Percentiles rank a stretch among this genome's conserved stretches.
Conservation (phyloP, 163 green algal genomes). For the Chlorella variabilis region DNA sequence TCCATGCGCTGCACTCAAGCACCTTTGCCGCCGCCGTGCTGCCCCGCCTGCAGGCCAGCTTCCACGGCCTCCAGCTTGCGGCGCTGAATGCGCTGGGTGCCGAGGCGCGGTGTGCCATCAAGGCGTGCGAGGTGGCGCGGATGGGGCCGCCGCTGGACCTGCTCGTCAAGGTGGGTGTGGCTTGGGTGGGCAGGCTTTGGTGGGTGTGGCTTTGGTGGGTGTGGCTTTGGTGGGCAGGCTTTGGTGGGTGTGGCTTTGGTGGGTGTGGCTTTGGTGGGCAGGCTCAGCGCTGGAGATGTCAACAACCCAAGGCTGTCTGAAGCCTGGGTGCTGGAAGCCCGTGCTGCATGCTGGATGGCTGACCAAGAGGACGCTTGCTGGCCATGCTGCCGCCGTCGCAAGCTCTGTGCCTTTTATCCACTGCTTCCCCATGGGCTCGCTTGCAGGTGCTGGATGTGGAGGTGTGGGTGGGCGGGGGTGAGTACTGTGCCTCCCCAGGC, state of each 20-base stretch:
- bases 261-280: too few species aligned
- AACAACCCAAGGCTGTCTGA: too few species aligned
- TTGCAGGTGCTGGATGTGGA: conserved; percentile 35
- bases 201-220: too few species aligned
- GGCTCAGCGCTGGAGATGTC: too few species aligned
- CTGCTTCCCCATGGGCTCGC: neutral
- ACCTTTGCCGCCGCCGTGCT: too few species aligned
- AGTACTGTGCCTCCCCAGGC: neutral
- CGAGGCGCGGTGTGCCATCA: conserved; percentile 23
- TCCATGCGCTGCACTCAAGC: too few species aligned
- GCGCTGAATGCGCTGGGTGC: conserved; percentile 34
- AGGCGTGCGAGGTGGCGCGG: conserved; percentile 1
- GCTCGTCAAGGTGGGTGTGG: conserved; percentile 31
- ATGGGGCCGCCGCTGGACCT: conserved; percentile 37
- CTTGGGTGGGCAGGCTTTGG: neutral
- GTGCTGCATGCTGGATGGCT: too few species aligned
- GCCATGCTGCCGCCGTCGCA: neutral
- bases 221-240: neutral
- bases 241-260: neutral
- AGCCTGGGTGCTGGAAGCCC: too few species aligned
- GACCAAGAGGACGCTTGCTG: too few species aligned
- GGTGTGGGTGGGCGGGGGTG: neutral
- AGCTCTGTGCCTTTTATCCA: neutral
- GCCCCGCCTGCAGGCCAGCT: conserved; percentile 22
- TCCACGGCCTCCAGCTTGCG: neutral